Percentiles rank a stretch among this genome's conserved stretches.
Conservation (phyloP, 192 early-diverging fungal genomes). For the Rhizophlyctis rosea region DNA sequence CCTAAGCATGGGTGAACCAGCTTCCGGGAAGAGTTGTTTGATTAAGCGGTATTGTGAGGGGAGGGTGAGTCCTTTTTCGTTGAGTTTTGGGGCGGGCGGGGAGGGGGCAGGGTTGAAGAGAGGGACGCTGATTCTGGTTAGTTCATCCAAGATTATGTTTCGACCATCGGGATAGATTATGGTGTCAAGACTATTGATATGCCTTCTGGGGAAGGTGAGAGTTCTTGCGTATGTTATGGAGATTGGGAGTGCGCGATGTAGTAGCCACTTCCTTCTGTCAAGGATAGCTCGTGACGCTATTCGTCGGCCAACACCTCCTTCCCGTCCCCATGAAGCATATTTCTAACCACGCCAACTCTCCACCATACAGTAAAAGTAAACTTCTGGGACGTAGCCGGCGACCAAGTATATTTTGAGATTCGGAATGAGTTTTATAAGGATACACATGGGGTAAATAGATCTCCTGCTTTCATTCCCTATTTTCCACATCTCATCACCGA, state of each 20-base stretch:
- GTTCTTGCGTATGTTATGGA: no score
- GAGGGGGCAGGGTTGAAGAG: no score
- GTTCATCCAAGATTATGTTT: conserved; percentile 54
- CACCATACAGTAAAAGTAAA: conserved; percentile 55
- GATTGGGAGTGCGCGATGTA: no score
- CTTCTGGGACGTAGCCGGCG: conserved; percentile 61
- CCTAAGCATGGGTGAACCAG: conserved; percentile 48
- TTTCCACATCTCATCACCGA: neutral
- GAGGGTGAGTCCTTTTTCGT: conserved; percentile 29
- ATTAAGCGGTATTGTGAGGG: conserved; percentile 58
- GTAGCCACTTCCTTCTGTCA: neutral
- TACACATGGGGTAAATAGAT: conserved; percentile 42
- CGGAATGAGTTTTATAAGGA: conserved; percentile 65
- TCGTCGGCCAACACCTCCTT: no score
- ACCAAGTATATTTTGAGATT: conserved; percentile 52
- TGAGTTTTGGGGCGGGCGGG: neutral
- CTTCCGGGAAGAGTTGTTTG: conserved; percentile 52
- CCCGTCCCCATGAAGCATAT: no score
- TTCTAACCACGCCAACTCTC: neutral
- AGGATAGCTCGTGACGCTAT: no score
- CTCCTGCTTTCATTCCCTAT: neutral
- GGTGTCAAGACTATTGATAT: conserved; percentile 50
- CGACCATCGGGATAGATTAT: conserved; percentile 63
- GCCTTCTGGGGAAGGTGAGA: conserved; percentile 40
- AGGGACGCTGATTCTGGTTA: conserved; percentile 5